Evolutionary conservation across 108 stramenopile genomes (phyloP).

Genomic region (Cyclotella kingstonii): DNA sequence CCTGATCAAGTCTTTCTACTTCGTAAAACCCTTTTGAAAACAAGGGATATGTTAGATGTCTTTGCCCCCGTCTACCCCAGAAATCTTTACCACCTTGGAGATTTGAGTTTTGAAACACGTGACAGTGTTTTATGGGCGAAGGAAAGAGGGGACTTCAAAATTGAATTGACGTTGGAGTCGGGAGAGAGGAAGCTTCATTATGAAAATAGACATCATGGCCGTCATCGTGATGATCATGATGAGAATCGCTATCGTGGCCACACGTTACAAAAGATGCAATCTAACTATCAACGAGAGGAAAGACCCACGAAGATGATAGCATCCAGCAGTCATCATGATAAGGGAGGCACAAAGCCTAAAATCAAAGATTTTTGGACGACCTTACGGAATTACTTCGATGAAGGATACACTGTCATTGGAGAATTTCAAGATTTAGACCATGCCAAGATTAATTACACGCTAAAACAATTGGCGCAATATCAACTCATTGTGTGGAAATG

Average conservation of each 20-base stretch:
- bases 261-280: too few relatives aligned
- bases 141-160: neutral
- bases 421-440: constrained; percentile 49
- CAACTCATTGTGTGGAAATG: constrained; percentile 38
- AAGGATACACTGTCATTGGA: constrained; percentile 42
- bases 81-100: constrained; percentile 7
- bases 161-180: constrained; percentile 12
- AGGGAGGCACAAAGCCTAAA: too few relatives aligned
- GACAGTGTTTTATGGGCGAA: constrained; percentile 1
- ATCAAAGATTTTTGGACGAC: constrained; percentile 32
- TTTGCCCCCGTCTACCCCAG: constrained; percentile 38
- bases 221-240: neutral
- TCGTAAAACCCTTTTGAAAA: constrained; percentile 14
- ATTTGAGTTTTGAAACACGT: neutral
- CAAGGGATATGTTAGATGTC: constrained; percentile 43
- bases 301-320: neutral
- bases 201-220: neutral
- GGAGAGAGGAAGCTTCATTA: neutral
- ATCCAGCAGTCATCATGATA: constrained; percentile 1
- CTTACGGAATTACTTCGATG: constrained; percentile 23
- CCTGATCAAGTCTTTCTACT: neutral
- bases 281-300: neutral
- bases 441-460: constrained; percentile 28
- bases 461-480: constrained; percentile 12
- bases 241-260: too few relatives aligned